Base-by-base conservation (phyloP, 164 flowering plant species). In the Stephania cephalantha region DNA sequence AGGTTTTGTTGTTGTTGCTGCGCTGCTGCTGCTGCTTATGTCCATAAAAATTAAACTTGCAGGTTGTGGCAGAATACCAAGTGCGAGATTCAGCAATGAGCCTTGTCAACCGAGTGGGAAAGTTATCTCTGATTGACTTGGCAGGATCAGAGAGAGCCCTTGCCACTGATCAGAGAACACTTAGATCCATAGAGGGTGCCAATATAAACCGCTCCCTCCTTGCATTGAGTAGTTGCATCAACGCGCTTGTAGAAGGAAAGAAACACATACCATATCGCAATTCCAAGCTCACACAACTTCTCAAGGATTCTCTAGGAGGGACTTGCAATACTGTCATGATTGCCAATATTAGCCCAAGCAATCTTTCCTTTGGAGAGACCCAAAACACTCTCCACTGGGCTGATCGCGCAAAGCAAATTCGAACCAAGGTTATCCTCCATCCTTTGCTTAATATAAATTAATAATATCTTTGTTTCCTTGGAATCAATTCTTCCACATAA, bases 341-440 rank as follows among this genome's bases (percentile, higher is more conserved):
- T 72, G 97, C 98, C 29, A 94, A 94, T 75, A 89, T 94, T 71
- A 90, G 98, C 84, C 98, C 98, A 45, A 88, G 96, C 86, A 92
- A 87, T 77, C 88, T 87, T 46, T 84, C 93, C 20, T 91, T 94
- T 74, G 94, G 94, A 25, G 98, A 94, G 81, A 92, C 97, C 22
- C 98, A 94, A 68, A 94, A 92, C 79, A 94, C 98, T 10, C 93
- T 94, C 18, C 96, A 94, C 74, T 94, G 98, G 98, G 98, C 97
- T 76, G 96, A 94, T 75, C 88, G 98, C 46, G 98, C 97, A 73
- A 94, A 94, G 86, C 91, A 94, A 80, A 92, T 94, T 65, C 85
- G 93, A 6, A 87, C 89, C 68, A 91, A 92, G 98, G 98, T 90
- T 66, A 35, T 35, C 22, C 4, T 63, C 18, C 20, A 2, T 30